Percentiles rank a stretch among this genome's conserved stretches.
These are phyloP conservation scores for Eucalyptus microcorys DNA, from an alignment of 345 rosid genomes.

Conservation along the genomic window DNA sequence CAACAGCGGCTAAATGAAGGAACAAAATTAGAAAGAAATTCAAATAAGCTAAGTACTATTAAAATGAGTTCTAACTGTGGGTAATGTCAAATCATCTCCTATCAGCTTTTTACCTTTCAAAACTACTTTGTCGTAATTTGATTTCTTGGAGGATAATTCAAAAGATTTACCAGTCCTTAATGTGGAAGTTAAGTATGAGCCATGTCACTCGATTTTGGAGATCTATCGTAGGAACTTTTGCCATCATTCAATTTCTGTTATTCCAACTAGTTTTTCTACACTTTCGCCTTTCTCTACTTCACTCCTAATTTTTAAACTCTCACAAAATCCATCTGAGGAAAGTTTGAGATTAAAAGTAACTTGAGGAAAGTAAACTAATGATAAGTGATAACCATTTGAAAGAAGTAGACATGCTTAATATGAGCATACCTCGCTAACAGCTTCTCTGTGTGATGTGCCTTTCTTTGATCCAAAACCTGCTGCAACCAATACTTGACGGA, in stretches of 20 bases:
- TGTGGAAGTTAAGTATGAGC: background rate
- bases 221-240: background rate
- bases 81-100: background rate
- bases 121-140: background rate
- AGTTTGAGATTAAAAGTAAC: background rate
- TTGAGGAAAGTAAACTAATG: background rate
- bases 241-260: background rate
- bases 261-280: background rate
- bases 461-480: conserved; percentile 88
- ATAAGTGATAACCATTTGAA: background rate
- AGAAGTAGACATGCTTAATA: background rate
- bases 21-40: background rate
- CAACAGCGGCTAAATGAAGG: background rate
- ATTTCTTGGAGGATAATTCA: background rate
- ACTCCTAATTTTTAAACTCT: background rate
- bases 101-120: background rate
- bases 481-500: conserved; percentile 73
- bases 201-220: background rate
- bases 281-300: background rate
- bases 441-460: conserved; percentile 32
- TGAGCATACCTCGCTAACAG: conserved; percentile 53
- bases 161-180: background rate
- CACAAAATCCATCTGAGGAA: background rate
- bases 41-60: background rate
- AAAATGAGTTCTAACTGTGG: background rate